Evolutionary conservation across 2,329 filamentous ascomycete genomes (phyloP).

Genomic region (Cladosporium sp.): DNA sequence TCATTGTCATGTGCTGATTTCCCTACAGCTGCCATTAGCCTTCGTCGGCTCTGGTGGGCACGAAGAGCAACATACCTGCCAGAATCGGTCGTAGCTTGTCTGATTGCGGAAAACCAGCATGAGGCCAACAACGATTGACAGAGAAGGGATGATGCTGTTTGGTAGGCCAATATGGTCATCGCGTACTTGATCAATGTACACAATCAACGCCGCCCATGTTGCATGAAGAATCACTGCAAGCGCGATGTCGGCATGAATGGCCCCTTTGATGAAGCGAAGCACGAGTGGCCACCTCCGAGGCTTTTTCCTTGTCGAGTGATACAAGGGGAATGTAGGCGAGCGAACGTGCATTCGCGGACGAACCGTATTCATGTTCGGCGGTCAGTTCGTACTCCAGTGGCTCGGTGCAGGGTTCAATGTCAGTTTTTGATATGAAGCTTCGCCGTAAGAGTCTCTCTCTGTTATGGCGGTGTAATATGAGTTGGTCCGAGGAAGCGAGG

Average conservation of each 20-base stretch:
- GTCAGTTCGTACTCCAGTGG: not conserved
- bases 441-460: not conserved
- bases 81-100: slow-evolving; percentile 66
- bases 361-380: not conserved
- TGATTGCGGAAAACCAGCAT: slow-evolving; percentile 69
- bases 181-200: slow-evolving; percentile 54
- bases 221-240: slow-evolving; percentile 60
- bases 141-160: slow-evolving; percentile 61
- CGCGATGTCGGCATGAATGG: slow-evolving; percentile 61
- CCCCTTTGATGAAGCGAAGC: slow-evolving; percentile 65
- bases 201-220: slow-evolving; percentile 59
- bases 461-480: not conserved
- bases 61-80: slow-evolving; percentile 41
- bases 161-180: slow-evolving; percentile 56
- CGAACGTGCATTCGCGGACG: slow-evolving; percentile 8
- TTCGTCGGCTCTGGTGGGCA: not conserved
- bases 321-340: slow-evolving; percentile 47
- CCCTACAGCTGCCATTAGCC: slow-evolving; percentile 21
- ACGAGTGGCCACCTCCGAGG: slow-evolving; percentile 63
- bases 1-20: slow-evolving; percentile 53
- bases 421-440: not conserved
- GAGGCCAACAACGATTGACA: slow-evolving; percentile 67
- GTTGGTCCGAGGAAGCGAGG: not conserved
- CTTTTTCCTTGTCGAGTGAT: slow-evolving; percentile 49
- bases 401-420: not conserved